Conservation (phyloP, 331 rosid genomes). For the Pyracantha coccinea region DNA sequence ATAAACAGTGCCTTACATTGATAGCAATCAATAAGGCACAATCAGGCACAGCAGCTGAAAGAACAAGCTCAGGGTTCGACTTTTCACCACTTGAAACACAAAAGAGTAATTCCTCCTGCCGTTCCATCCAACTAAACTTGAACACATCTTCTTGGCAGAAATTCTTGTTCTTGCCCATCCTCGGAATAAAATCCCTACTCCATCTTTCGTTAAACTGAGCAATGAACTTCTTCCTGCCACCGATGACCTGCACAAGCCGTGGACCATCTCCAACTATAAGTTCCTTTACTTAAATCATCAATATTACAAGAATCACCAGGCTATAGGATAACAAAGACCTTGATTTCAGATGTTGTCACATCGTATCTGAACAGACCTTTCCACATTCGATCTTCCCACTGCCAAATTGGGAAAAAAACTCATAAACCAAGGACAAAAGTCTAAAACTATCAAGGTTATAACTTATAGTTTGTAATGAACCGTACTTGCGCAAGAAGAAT, state of each 20-base stretch:
- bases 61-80: slow-evolving; percentile 19
- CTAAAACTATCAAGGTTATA: background rate
- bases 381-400: slow-evolving; percentile 36
- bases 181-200: background rate
- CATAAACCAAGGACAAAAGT: background rate
- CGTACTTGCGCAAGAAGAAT: slow-evolving; percentile 18
- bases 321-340: slow-evolving; percentile 12
- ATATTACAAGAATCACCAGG: background rate
- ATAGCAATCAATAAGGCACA: slow-evolving; percentile 13
- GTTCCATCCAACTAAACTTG: slow-evolving; percentile 5
- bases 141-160: slow-evolving; percentile 9
- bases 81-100: slow-evolving; percentile 22
- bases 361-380: slow-evolving; percentile 34
- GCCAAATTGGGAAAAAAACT: background rate
- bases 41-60: slow-evolving; percentile 23
- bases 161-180: background rate
- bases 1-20: slow-evolving; percentile 18
- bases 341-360: slow-evolving; percentile 30
- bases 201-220: slow-evolving; percentile 33
- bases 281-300: background rate
- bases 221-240: slow-evolving; percentile 27
- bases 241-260: slow-evolving; percentile 16
- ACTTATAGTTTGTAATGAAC: too few species aligned
- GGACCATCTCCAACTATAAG: background rate
- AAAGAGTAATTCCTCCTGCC: slow-evolving; percentile 19